Conservation (phyloP, 2,329 filamentous ascomycete genomes). For the Scopulariopsis brevicaulis region DNA sequence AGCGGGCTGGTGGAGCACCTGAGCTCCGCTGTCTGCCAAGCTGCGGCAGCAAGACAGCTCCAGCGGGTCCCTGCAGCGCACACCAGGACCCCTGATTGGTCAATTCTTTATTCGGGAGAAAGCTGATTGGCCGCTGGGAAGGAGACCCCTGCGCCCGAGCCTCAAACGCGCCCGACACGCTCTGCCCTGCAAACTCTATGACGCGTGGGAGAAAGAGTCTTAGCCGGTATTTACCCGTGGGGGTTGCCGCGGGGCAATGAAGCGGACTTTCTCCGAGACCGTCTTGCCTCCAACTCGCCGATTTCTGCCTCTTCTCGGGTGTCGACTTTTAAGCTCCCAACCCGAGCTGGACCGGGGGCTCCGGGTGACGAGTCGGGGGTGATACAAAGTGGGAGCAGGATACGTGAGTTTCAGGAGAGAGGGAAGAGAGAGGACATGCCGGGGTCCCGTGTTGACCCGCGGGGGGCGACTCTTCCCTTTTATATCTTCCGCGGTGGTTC, state of each 20-base stretch:
- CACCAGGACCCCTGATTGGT: background rate
- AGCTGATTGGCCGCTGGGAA: background rate
- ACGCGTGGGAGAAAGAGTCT: background rate
- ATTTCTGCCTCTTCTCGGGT: background rate
- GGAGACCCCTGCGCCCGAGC: background rate
- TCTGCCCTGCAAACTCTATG: background rate
- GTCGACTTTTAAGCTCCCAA: background rate
- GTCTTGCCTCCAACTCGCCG: background rate
- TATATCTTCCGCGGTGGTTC: conserved; percentile 16
- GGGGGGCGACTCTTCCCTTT: conserved; percentile 16
- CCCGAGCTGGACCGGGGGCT: background rate
- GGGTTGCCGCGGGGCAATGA: background rate
- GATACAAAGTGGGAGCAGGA: background rate
- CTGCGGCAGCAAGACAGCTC: background rate
- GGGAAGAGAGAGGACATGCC: background rate
- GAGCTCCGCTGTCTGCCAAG: background rate
- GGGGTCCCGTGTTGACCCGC: background rate
- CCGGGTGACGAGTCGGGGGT: background rate
- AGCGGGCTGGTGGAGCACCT: background rate
- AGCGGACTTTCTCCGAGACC: background rate
- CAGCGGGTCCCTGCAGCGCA: background rate
- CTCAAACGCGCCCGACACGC: conserved; percentile 1
- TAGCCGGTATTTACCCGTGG: background rate
- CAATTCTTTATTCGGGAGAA: background rate
- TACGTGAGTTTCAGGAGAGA: background rate